Percentiles rank a stretch among this genome's conserved stretches.
Evolutionary conservation across 2,329 filamentous ascomycete genomes (phyloP).

Genomic region (Tolypocladium tundrense): DNA sequence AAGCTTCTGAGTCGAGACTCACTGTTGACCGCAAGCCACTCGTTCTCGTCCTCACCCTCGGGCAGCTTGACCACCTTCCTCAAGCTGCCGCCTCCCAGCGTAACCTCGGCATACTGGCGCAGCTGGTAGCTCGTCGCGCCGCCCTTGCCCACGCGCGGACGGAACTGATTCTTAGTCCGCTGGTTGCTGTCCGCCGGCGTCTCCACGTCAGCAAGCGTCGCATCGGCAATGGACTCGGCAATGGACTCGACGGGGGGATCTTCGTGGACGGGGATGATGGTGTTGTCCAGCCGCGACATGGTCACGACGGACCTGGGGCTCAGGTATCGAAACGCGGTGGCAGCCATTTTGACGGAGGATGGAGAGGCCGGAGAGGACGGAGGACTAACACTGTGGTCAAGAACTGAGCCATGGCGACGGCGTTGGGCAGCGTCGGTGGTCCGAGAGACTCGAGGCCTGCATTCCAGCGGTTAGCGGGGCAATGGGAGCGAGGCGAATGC

Average conservation of each 20-base stretch:
- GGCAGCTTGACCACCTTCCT: slow-evolving; percentile 94
- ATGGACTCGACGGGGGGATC: slow-evolving; percentile 9
- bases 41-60: slow-evolving; percentile 93
- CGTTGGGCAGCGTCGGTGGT: slow-evolving; percentile 5
- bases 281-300: slow-evolving; percentile 18
- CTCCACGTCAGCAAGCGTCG: slow-evolving; percentile 18
- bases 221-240: slow-evolving; percentile 7
- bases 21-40: slow-evolving; percentile 98
- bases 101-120: slow-evolving; percentile 96
- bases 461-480: slow-evolving; percentile 33
- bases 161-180: slow-evolving; percentile 82
- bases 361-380: slow-evolving; percentile 3
- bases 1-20: slow-evolving; percentile 18
- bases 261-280: slow-evolving; percentile 20
- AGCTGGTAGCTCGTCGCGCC: slow-evolving; percentile 84
- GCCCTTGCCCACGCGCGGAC: slow-evolving; percentile 78
- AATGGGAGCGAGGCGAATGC: slow-evolving; percentile 11
- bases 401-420: slow-evolving; percentile 28
- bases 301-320: slow-evolving; percentile 21
- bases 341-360: slow-evolving; percentile 9
- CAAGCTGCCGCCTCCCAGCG: slow-evolving; percentile 85
- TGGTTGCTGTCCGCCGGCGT: slow-evolving; percentile 53
- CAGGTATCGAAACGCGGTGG: slow-evolving; percentile 17
- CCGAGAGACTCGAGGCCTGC: slow-evolving; percentile 11
- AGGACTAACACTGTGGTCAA: slow-evolving; percentile 31